Conservation (phyloP, 495 filamentous ascomycete species). For the Penicillium flavigenum region DNA sequence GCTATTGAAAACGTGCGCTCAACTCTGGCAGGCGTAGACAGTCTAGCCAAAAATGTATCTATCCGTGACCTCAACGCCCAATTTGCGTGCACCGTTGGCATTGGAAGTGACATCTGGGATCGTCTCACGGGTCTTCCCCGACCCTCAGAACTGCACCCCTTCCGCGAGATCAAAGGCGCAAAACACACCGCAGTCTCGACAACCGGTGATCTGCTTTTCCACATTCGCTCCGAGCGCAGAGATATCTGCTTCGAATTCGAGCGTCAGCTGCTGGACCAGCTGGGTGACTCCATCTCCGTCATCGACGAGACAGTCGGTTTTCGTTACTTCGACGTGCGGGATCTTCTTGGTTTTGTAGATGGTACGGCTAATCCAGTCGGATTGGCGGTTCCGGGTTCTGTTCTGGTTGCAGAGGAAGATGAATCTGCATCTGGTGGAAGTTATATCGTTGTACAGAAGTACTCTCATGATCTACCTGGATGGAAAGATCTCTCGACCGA, state of each 20-base stretch:
- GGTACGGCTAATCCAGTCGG: constrained; percentile 60
- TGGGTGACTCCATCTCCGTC: constrained; percentile 47
- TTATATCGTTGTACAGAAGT: constrained; percentile 60
- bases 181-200: constrained; percentile 51
- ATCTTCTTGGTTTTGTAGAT: constrained; percentile 60
- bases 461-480: constrained; percentile 50
- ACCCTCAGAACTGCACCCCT: constrained; percentile 54
- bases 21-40: constrained; percentile 43
- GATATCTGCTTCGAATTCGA: constrained; percentile 60
- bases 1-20: constrained; percentile 44
- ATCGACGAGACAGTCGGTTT: constrained; percentile 57
- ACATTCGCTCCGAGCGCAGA: constrained; percentile 56
- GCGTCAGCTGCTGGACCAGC: constrained; percentile 49
- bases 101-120: constrained; percentile 53
- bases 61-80: constrained; percentile 50
- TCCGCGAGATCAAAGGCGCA: constrained; percentile 44
- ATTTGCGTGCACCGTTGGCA: constrained; percentile 56
- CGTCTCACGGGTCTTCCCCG: constrained; percentile 42
- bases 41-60: constrained; percentile 54
- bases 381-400: constrained; percentile 39
- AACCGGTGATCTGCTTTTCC: constrained; percentile 56
- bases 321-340: constrained; percentile 59
- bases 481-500: constrained; percentile 50
- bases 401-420: constrained; percentile 49
- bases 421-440: constrained; percentile 42